Conservation (phyloP, 768 basidiomycete genomes). For the Boletus tomentosulus region DNA sequence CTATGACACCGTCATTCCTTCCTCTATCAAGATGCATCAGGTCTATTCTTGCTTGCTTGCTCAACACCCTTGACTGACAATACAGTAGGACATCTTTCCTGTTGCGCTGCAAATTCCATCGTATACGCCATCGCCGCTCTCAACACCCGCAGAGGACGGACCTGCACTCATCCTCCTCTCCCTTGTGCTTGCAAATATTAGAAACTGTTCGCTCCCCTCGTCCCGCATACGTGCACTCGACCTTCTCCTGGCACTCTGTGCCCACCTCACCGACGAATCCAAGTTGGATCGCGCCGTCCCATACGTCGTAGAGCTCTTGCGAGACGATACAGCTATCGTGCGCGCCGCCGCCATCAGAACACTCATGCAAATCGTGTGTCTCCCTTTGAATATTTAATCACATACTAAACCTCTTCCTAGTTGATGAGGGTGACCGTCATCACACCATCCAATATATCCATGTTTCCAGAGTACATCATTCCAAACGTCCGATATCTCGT, state of each 20-base stretch:
- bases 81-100: conserved; percentile 66
- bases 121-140: conserved; percentile 31
- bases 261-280: conserved; percentile 88
- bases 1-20: conserved; percentile 33
- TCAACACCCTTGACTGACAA: conserved; percentile 7
- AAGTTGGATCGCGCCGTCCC: conserved; percentile 92
- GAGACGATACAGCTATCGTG: conserved; percentile 81
- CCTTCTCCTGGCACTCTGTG: conserved; percentile 75
- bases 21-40: conserved; percentile 57
- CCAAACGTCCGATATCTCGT: conserved; percentile 83
- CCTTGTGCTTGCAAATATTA: conserved; percentile 81
- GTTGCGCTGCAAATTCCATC: conserved; percentile 70
- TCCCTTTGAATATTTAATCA: background rate
- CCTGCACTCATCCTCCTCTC: conserved; percentile 86
- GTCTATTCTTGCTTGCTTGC: conserved; percentile 29
- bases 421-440: conserved; percentile 67
- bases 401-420: conserved; percentile 34
- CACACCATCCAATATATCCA: conserved; percentile 56
- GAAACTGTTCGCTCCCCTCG: conserved; percentile 81
- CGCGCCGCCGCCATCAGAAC: conserved; percentile 76
- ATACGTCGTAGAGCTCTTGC: conserved; percentile 82
- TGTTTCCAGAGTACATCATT: conserved; percentile 94
- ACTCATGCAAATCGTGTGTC: conserved; percentile 76
- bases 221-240: conserved; percentile 85
- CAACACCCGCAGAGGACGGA: conserved; percentile 74